Percentiles rank a stretch among this genome's conserved stretches.
Conservation (phyloP, 2,329 filamentous ascomycete genomes). For the Clonostachys rosea region DNA sequence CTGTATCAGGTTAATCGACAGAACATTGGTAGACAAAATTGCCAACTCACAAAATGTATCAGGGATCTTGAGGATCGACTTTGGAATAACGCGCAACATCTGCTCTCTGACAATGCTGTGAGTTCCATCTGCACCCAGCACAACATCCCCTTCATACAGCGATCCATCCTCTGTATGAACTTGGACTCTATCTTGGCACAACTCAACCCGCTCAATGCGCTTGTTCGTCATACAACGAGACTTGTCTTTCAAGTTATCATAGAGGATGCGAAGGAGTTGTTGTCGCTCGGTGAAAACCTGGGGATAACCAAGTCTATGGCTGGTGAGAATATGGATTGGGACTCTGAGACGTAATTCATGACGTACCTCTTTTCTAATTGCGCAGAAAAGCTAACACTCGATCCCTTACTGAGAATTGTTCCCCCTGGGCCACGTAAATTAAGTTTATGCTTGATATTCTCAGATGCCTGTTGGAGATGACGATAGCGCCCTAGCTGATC, state of each 20-base stretch:
- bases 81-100: slow-evolving; percentile 9
- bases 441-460: too few species aligned
- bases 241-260: slow-evolving; percentile 21
- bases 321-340: too few species aligned
- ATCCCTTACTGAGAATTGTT: too few species aligned
- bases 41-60: not conserved
- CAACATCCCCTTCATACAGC: slow-evolving; percentile 6
- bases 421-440: too few species aligned
- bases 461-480: not conserved
- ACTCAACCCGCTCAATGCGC: slow-evolving; percentile 6
- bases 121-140: slow-evolving; percentile 32
- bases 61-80: too few species aligned
- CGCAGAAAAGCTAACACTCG: too few species aligned
- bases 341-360: too few species aligned
- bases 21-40: slow-evolving; percentile 9
- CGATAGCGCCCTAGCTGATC: slow-evolving; percentile 37
- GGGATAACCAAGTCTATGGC: slow-evolving; percentile 15
- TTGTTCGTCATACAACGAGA: slow-evolving; percentile 8
- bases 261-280: slow-evolving; percentile 21
- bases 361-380: too few species aligned
- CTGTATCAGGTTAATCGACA: slow-evolving; percentile 6
- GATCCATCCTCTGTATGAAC: slow-evolving; percentile 14
- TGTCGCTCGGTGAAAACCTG: slow-evolving; percentile 26
- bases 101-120: slow-evolving; percentile 26
- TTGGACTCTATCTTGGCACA: not conserved